These are phyloP conservation scores for Grifola frondosa DNA, from an alignment of 1,284 basidiomycete genomes.

Conservation along the genomic window DNA sequence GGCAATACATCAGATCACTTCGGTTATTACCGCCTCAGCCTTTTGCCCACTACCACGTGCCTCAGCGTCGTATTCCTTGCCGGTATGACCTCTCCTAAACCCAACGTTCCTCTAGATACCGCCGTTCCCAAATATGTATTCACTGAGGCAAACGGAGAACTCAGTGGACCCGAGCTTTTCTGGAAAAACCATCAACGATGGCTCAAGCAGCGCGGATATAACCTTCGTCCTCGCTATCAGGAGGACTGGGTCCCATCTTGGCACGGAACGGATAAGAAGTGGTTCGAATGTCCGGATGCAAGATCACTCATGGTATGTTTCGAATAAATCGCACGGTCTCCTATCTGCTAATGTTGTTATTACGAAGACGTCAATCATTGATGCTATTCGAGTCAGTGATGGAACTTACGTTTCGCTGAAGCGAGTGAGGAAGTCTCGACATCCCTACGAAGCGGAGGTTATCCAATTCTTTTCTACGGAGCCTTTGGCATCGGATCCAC, in stretches of 20 bases:
- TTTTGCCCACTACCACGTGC: no score
- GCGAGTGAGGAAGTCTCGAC: not conserved
- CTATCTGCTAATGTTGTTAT: no score
- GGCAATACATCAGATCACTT: no score
- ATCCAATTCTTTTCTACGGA: constrained; percentile 14
- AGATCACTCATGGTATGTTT: not conserved
- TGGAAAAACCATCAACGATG: constrained; percentile 1
- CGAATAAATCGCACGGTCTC: no score
- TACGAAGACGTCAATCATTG: not conserved
- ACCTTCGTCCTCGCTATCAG: not conserved
- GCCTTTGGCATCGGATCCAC: constrained; percentile 16
- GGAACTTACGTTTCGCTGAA: not conserved
- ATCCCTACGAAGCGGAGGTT: constrained; percentile 16
- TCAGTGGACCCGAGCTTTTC: no score
- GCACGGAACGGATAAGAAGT: not conserved
- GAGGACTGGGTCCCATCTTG: constrained; percentile 4
- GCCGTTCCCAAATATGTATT: no score
- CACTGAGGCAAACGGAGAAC: no score
- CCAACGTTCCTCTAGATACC: constrained; percentile 89
- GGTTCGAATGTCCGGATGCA: not conserved
- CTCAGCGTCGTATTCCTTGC: no score
- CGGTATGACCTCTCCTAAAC: no score
- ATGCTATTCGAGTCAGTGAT: not conserved
- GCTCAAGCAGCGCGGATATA: not conserved
- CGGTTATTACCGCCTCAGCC: no score